Evolutionary conservation across 2,329 filamentous ascomycete genomes (phyloP).

Genomic region (Pseudogymnoascus sp.): DNA sequence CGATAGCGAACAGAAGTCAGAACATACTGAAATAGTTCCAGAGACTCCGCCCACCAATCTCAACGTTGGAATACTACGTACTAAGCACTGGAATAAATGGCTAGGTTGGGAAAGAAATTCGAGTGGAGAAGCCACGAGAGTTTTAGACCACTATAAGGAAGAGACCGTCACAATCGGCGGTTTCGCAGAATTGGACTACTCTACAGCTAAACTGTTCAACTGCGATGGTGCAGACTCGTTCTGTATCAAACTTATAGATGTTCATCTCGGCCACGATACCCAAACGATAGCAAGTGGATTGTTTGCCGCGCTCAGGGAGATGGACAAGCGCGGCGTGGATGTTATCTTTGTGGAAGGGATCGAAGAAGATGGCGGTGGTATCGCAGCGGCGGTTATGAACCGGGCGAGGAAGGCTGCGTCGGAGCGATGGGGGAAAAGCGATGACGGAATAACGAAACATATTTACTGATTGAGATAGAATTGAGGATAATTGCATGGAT

Average conservation of each 20-base stretch:
- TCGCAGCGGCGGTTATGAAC: conserved; percentile 84
- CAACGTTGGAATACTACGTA: conserved; percentile 34
- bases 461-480: background rate
- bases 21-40: background rate
- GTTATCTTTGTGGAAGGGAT: conserved; percentile 90
- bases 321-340: conserved; percentile 73
- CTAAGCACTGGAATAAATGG: conserved; percentile 31
- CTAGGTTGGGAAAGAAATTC: conserved; percentile 16
- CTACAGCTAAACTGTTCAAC: background rate
- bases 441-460: background rate
- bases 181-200: background rate
- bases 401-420: conserved; percentile 70
- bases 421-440: background rate
- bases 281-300: conserved; percentile 75
- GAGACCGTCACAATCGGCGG: background rate
- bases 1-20: background rate
- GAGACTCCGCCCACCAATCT: conserved; percentile 5
- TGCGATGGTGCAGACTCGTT: background rate
- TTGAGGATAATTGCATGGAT: background rate
- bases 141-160: background rate
- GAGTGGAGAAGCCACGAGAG: background rate
- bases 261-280: conserved; percentile 64
- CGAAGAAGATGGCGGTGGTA: conserved; percentile 61
- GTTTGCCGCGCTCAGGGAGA: conserved; percentile 77
- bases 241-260: conserved; percentile 45